Base-by-base conservation (phyloP, 139 green algal genomes). In the Limnomonas spitsbergensis region DNA sequence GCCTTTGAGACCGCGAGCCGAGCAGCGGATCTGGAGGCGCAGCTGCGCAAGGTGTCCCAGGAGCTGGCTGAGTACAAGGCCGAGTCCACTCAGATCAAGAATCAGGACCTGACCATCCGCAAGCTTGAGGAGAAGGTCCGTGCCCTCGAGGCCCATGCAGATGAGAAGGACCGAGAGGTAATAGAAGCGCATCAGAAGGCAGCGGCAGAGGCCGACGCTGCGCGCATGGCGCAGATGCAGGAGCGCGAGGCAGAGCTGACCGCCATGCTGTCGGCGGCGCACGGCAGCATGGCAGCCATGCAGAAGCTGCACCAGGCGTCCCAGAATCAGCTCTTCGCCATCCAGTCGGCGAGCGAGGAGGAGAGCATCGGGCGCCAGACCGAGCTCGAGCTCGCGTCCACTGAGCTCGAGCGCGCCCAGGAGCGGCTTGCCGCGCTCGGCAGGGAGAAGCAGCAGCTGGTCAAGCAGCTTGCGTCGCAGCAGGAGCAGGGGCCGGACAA, bases 1-100 rank as follows among this genome's bases (percentile, higher is more conserved):
- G 87, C 87, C 1, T 77, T 94, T 47, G 90, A 95, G 39, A 69
- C 81, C 3, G 82, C 81, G 2, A 86, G 20, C 20, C 61, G 52
- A 42, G 81, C 77, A 7, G 83, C 87, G 20, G 87, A 94, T 40
- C 75, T 93, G 38, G 91, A 96, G 80, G 83, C 85, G 14, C 77
- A 87, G 34, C 61, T 78, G 40, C 42, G 80, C 1, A 87, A 90
- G 79, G 56, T 89, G 54, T 74, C 61, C 1, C 67, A 77, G 24
- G 92, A 97, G 90, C 84, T 97, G 66, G 89, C 88, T 2, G 93
- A 97, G 76, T 97, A 90, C 86, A 90, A 92, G 73, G 85, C 88
- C 1, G 93, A 97, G 81, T 86, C 81, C 7, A 82, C 87, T 27
- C 80, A 87, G 52, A 91, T 97, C 47, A 90, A 89, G 47, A 97